Evolutionary conservation across 805 yeast genomes (phyloP).

Genomic region (Yamadazyma nakazawae): DNA sequence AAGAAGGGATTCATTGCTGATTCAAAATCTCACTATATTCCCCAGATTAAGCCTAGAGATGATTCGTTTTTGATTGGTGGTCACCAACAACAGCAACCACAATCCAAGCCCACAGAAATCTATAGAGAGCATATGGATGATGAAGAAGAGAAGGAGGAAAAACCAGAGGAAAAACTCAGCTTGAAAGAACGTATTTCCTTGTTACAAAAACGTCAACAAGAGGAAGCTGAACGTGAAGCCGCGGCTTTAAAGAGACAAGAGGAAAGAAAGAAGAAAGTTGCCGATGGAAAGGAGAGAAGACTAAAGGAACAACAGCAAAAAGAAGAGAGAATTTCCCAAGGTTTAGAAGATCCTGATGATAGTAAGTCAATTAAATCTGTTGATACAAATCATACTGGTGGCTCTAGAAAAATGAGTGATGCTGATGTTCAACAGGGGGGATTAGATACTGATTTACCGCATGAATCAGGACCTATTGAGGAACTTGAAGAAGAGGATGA

Average conservation of each 20-base stretch:
- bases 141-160: constrained; percentile 24
- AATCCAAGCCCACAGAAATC: constrained; percentile 20
- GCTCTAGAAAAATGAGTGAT: constrained; percentile 5
- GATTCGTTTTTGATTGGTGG: constrained; percentile 26
- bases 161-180: constrained; percentile 67
- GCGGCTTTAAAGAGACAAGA: constrained; percentile 51
- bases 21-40: constrained; percentile 60
- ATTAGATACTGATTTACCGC: neutral
- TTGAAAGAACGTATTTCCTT: constrained; percentile 83
- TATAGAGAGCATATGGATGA: constrained; percentile 22
- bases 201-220: constrained; percentile 75
- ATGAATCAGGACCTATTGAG: neutral
- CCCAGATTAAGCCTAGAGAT: constrained; percentile 42
- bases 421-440: neutral
- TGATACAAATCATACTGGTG: constrained; percentile 5
- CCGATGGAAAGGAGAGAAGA: constrained; percentile 26
- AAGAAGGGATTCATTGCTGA: constrained; percentile 55
- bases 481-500: constrained; percentile 8
- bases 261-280: constrained; percentile 45
- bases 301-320: constrained; percentile 10
- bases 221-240: constrained; percentile 72
- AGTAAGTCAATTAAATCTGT: neutral
- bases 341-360: constrained; percentile 7
- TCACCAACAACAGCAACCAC: constrained; percentile 23
- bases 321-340: constrained; percentile 15